Conservation (phyloP, 495 filamentous ascomycete species). For the Neurospora sp. region DNA sequence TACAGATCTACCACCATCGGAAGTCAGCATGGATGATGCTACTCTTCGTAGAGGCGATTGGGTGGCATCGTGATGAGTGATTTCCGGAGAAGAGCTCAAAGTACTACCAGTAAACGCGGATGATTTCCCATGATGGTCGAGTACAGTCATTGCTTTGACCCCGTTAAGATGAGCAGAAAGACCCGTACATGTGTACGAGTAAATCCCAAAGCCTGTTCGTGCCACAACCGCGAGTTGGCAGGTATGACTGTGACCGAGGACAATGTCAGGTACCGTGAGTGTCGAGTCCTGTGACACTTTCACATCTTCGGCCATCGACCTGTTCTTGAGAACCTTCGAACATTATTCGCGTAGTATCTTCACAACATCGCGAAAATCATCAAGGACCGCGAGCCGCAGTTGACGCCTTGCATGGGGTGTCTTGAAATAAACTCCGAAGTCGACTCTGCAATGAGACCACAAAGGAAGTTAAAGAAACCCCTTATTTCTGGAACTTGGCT, state of each 20-base stretch:
- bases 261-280: background rate
- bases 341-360: background rate
- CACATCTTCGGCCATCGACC: background rate
- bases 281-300: background rate
- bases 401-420: background rate
- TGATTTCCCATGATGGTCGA: background rate
- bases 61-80: background rate
- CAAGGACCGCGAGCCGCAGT: too few species aligned
- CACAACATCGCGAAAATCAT: too few species aligned
- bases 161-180: background rate
- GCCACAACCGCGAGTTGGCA: background rate
- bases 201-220: background rate
- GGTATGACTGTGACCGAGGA: background rate
- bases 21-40: background rate
- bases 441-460: background rate
- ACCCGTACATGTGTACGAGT: background rate
- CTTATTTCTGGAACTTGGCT: background rate
- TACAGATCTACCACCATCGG: background rate
- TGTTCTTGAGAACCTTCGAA: background rate
- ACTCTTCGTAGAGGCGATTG: background rate
- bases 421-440: background rate
- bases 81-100: background rate
- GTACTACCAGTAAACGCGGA: background rate
- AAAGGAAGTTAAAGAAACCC: fast-evolving
- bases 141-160: background rate